Percentiles rank a stretch among this genome's conserved stretches.
Evolutionary conservation across 768 basidiomycete genomes (phyloP).

Genomic region (Coprinopsis marcescibilis): DNA sequence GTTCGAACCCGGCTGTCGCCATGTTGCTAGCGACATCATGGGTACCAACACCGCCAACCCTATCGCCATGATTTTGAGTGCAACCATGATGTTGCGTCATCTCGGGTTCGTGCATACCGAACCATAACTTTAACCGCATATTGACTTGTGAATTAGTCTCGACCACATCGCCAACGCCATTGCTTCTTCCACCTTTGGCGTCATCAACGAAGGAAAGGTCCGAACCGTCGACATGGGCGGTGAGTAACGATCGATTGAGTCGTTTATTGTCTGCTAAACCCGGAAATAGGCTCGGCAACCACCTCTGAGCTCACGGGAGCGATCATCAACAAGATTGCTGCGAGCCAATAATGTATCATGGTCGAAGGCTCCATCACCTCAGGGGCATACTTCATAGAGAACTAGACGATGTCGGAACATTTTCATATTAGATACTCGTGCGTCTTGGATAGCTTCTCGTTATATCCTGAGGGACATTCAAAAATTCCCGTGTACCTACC

Average conservation of each 20-base stretch:
- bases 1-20: slow-evolving; percentile 98
- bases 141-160: slow-evolving; percentile 43
- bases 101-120: slow-evolving; percentile 61
- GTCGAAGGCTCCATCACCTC: too few species aligned
- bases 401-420: too few species aligned
- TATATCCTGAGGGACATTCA: too few species aligned
- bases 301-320: slow-evolving; percentile 95
- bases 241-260: slow-evolving; percentile 31
- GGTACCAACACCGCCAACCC: slow-evolving; percentile 95
- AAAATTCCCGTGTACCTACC: too few species aligned
- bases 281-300: slow-evolving; percentile 63
- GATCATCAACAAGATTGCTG: slow-evolving; percentile 83
- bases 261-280: slow-evolving; percentile 7
- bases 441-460: too few species aligned
- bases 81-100: slow-evolving; percentile 97
- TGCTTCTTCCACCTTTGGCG: slow-evolving; percentile 86
- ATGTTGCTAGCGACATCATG: slow-evolving; percentile 94
- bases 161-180: slow-evolving; percentile 92
- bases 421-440: too few species aligned
- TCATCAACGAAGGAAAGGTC: slow-evolving; percentile 83
- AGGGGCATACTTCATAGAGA: too few species aligned
- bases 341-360: too few species aligned
- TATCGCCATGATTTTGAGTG: slow-evolving; percentile 93
- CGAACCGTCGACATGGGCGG: slow-evolving; percentile 95
- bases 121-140: slow-evolving; percentile 8